These are phyloP conservation scores for Lachnellula arida DNA, from an alignment of 2,329 filamentous ascomycete species.

Conservation along the genomic window DNA sequence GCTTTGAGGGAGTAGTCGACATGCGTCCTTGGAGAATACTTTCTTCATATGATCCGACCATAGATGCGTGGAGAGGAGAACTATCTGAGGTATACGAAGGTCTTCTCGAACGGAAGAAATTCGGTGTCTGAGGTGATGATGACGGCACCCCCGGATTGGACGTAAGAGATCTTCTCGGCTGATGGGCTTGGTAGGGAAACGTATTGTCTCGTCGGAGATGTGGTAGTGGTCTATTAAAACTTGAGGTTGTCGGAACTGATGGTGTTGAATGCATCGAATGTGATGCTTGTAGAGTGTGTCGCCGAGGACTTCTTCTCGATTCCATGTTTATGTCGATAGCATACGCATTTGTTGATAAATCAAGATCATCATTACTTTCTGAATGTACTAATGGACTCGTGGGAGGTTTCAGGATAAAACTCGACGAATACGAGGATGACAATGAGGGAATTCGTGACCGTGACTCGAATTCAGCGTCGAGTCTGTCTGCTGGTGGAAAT, in stretches of 20 bases:
- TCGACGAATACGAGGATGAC: conserved; percentile 70
- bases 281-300: conserved; percentile 69
- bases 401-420: conserved; percentile 79
- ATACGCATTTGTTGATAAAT: conserved; percentile 53
- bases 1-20: conserved; percentile 92
- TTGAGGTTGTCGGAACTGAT: conserved; percentile 34
- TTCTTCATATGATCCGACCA: conserved; percentile 98
- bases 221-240: conserved; percentile 40
- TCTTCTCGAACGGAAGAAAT: conserved; percentile 51
- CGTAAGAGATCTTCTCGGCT: conserved; percentile 70
- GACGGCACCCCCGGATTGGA: conserved; percentile 45
- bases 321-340: conserved; percentile 42
- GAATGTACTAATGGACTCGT: conserved; percentile 91
- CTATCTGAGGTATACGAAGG: conserved; percentile 70
- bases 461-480: conserved; percentile 8
- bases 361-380: conserved; percentile 74
- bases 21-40: conserved; percentile 92
- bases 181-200: conserved; percentile 73
- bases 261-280: conserved; percentile 43
- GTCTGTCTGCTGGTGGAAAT: conserved; percentile 21
- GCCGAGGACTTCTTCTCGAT: conserved; percentile 43
- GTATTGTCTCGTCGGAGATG: conserved; percentile 53
- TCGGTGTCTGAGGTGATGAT: conserved; percentile 46
- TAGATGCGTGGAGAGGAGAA: conserved; percentile 80
- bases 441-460: conserved; percentile 47